Percentiles rank a stretch among this genome's conserved stretches.
Conservation (phyloP, 192 early-diverging fungal species). For the Podila epigama region DNA sequence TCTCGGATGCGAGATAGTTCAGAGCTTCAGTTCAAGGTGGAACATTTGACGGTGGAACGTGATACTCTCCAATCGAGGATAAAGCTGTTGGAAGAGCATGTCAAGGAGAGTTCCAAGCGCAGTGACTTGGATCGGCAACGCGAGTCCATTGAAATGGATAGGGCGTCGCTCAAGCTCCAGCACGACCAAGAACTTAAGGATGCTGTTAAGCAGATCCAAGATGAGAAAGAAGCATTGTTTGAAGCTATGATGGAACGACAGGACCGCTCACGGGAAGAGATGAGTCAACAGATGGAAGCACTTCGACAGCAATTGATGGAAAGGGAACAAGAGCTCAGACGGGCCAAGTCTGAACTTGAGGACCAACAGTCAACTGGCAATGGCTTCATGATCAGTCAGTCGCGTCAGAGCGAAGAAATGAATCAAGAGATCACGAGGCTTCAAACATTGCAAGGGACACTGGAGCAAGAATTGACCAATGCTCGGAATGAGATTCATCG, state of each 20-base stretch:
- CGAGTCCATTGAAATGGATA: background rate
- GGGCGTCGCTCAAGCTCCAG: background rate
- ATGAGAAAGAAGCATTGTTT: conserved; percentile 13
- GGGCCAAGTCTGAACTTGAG: background rate
- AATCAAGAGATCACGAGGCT: background rate
- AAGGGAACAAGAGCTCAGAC: background rate
- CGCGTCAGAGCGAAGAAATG: background rate
- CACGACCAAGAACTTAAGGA: conserved; percentile 8
- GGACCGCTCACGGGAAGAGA: conserved; percentile 6
- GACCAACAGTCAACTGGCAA: background rate
- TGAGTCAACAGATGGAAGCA: conserved; percentile 6
- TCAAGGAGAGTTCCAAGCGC: background rate
- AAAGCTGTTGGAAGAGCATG: background rate
- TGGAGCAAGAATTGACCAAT: conserved; percentile 3
- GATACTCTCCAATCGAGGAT: conserved; percentile 7
- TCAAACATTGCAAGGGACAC: background rate
- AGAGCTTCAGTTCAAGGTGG: conserved; percentile 14
- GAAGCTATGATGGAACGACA: conserved; percentile 13
- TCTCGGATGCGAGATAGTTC: conserved; percentile 13
- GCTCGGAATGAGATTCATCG: conserved; percentile 1
- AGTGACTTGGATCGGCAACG: background rate
- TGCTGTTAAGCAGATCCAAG: conserved; percentile 13
- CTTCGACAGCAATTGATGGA: background rate
- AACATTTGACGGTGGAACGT: conserved; percentile 5
- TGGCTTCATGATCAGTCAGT: background rate